Percentiles rank a stretch among this genome's conserved stretches.
Evolutionary conservation across 1,284 basidiomycete genomes (phyloP).

Genomic region (Athelia psychrophila): DNA sequence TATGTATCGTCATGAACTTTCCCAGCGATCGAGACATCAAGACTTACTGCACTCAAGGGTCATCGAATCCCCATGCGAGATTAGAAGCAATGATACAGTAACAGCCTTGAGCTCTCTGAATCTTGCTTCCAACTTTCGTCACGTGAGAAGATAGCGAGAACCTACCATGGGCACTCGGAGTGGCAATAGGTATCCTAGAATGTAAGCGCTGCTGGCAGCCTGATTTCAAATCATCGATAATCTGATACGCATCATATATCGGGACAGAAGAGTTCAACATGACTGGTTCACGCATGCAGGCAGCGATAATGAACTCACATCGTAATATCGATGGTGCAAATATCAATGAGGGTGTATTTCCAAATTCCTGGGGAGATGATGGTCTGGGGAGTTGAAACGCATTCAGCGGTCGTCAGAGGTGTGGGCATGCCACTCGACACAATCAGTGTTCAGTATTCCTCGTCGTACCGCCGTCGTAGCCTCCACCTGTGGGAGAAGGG

Average conservation of each 20-base stretch:
- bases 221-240: too few species aligned
- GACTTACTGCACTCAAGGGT: too few species aligned
- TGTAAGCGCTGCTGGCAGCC: too few species aligned
- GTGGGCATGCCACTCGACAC: background rate
- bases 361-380: background rate
- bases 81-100: too few species aligned
- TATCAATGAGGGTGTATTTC: background rate
- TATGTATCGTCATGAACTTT: too few species aligned
- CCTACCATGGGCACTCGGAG: too few species aligned
- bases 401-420: background rate
- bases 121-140: too few species aligned
- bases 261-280: background rate
- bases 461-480: background rate
- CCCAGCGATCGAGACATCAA: too few species aligned
- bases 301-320: constrained; percentile 11
- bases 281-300: background rate
- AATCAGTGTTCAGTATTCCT: background rate
- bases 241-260: background rate
- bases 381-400: background rate
- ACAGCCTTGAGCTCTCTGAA: too few species aligned
- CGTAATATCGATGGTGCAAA: background rate
- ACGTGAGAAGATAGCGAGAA: too few species aligned
- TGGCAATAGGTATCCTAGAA: too few species aligned
- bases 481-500: constrained; percentile 5
- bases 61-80: too few species aligned